Evolutionary conservation across 768 basidiomycete species (phyloP), one percentile per base, ranked within the genome.

Genomic region (Cubamyces lactineus): DNA sequence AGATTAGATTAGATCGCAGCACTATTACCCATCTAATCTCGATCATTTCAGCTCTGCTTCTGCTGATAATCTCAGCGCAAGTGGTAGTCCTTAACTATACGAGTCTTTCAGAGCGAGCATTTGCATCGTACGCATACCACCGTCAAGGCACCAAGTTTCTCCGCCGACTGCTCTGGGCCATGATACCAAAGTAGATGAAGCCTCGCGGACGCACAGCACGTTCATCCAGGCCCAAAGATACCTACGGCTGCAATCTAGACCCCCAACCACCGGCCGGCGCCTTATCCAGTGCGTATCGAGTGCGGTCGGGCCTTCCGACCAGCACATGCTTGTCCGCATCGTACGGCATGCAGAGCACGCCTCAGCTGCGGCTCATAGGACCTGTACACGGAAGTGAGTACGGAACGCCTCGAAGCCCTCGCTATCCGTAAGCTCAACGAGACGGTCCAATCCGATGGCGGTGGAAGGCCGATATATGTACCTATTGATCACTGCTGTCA

Each of bases 1-100:
- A 51, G 61, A 62, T 62, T 46, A 57, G 61, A 62, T 62, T 45
- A 62, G 61, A 57, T 62, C 26, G n/a, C 54, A 11, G 47, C 24
- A 38, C 24, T 17, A 23, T 9, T 13, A 17, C 23, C 4, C 19
- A 39, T 8, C 39, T 47, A 3, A 39, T 38, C 28, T n/a, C 50
- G 50, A 51, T 51, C 50, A 43, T 2, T 19, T 28, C 48, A 26
- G n/a, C n/a, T n/a, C n/a, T n/a, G n/a, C n/a, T n/a, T n/a, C n/a
- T n/a, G n/a, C n/a, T n/a, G n/a, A n/a, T n/a, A n/a, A n/a, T n/a
- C n/a, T n/a, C n/a, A n/a, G n/a, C n/a, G n/a, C n/a, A n/a, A n/a
- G n/a, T n/a, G n/a, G n/a, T n/a, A n/a, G n/a, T n/a, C n/a, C n/a
- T n/a, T n/a, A n/a, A n/a, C n/a, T n/a, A n/a, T n/a, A n/a, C n/a